Evolutionary conservation across 148 eudicot species (phyloP).

Genomic region (Rhododendron simsii): DNA sequence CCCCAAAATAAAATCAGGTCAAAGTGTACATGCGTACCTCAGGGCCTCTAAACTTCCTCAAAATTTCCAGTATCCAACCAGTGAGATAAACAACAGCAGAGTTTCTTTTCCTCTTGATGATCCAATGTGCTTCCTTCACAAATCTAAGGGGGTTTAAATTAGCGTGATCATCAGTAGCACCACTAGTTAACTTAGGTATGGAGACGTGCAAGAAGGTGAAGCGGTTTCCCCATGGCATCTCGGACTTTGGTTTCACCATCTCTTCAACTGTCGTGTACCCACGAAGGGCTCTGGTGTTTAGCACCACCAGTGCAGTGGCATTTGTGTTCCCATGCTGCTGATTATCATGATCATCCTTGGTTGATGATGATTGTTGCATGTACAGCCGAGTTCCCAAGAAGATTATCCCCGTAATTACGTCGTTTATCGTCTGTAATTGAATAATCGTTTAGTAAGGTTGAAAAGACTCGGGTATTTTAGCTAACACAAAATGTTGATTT

Average conservation of each 20-base stretch:
- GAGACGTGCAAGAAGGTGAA: conserved; percentile 32
- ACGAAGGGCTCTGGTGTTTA: conserved; percentile 34
- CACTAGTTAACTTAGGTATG: conserved; percentile 22
- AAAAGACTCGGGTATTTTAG: too few species aligned
- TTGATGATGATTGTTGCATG: conserved; percentile 24
- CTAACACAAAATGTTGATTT: too few species aligned
- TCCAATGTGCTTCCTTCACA: background rate
- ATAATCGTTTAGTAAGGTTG: background rate
- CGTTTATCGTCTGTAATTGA: background rate
- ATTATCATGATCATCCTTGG: background rate
- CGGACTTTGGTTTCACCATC: conserved; percentile 33
- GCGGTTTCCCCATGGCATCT: conserved; percentile 47
- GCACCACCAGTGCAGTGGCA: conserved; percentile 30
- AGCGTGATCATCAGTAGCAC: too few species aligned
- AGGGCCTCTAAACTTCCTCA: background rate
- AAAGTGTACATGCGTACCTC: conserved; percentile 10
- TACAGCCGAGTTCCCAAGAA: conserved; percentile 25
- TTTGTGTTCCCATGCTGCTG: conserved; percentile 16
- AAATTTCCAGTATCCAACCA: background rate
- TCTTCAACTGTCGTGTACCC: conserved; percentile 36
- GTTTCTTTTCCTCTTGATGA: conserved; percentile 25
- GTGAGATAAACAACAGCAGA: conserved; percentile 15
- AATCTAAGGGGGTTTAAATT: conserved; percentile 30
- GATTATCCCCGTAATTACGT: background rate
- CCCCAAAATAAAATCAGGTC: too few species aligned